Evolutionary conservation across 305 asterid genomes (phyloP).

Genomic region (Fraxinus sp.): DNA sequence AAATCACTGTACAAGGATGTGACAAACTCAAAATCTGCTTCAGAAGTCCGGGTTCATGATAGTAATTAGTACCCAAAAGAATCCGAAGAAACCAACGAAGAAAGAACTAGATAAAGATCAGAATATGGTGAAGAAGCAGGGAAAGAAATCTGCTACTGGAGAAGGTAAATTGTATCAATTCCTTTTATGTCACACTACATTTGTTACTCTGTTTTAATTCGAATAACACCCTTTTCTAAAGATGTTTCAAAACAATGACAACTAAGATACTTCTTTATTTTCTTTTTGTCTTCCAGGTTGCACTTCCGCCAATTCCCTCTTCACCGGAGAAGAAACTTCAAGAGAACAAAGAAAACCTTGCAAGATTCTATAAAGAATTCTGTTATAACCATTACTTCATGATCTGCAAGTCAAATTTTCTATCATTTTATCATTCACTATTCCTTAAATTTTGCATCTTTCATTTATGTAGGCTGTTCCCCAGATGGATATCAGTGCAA

Average conservation of each 20-base stretch:
- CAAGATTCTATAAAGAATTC: conserved; percentile 27
- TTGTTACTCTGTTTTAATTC: background rate
- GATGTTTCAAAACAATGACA: background rate
- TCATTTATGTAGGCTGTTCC: conserved; percentile 31
- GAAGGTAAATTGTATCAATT: conserved; percentile 39
- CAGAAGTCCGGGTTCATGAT: conserved; percentile 37
- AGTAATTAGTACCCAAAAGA: conserved; percentile 35
- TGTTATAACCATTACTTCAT: background rate
- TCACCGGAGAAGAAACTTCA: conserved; percentile 44
- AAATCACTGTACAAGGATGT: conserved; percentile 42
- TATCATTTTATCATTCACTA: background rate
- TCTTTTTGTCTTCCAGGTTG: background rate
- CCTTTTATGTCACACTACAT: background rate
- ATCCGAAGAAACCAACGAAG: conserved; percentile 45
- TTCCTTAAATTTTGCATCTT: conserved; percentile 12
- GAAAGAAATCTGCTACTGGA: conserved; percentile 42
- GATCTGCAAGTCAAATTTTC: background rate
- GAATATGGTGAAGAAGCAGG: conserved; percentile 52
- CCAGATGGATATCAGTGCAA: conserved; percentile 34
- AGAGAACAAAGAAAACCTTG: conserved; percentile 84
- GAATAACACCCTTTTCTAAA: background rate
- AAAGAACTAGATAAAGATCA: conserved; percentile 36
- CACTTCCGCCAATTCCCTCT: conserved; percentile 15
- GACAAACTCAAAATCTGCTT: conserved; percentile 36
- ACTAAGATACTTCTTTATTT: background rate